Base-by-base conservation (phyloP, 116 monocot species). In the Posidonia oceanica region DNA sequence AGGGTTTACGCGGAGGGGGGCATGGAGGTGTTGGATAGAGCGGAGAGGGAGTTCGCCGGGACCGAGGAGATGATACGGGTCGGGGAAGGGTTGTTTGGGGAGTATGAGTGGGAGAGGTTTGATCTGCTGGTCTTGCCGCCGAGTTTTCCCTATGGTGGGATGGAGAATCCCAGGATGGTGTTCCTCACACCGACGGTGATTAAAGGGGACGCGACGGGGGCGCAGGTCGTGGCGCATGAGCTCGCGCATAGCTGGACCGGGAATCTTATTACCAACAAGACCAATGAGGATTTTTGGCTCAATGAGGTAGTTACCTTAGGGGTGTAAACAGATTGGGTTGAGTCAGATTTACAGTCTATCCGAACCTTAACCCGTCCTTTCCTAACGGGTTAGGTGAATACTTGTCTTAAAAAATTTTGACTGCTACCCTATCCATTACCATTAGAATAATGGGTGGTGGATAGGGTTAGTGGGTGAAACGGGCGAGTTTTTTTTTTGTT, bases 161-260 rank as follows among this genome's bases (percentile, higher is more conserved):
- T 96, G 95, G 95, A 96, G 86, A 96, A 96, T 69, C 95, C 95
- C 1, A 75, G 81, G 68, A 88, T 91, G 88, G 88, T 91, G 53
- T 96, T 96, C 77, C 75, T 96, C 20, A 96, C 95, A 0, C 95
- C 95, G 14, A 88, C 87, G 1, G 91, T 96, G 17, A 91, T 96
- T 74, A 83, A 79, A 60, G 95, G 95, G 40, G 91, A 96, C 51
- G 91, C 73, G 4, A 77, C 83, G 0, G 95, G 95, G n/a, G 91
- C 91, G 2, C 95, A 91, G 81, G 91, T 96, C 39, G 91, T 96
- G 29, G 91, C 91, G 10, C 95, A 96, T 54, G 95, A 96, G 76
- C 95, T 96, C 36, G 95, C 95, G 3, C 95, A 96, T 40, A 96
- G 95, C 81, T 96, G 95, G 95, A 96, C 91, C 0, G 95, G 95